A percentile compares a stretch with the other conserved stretches of the same genome.
Conservation (phyloP, 129 eudicot genomes). For the Mikania micrantha region DNA sequence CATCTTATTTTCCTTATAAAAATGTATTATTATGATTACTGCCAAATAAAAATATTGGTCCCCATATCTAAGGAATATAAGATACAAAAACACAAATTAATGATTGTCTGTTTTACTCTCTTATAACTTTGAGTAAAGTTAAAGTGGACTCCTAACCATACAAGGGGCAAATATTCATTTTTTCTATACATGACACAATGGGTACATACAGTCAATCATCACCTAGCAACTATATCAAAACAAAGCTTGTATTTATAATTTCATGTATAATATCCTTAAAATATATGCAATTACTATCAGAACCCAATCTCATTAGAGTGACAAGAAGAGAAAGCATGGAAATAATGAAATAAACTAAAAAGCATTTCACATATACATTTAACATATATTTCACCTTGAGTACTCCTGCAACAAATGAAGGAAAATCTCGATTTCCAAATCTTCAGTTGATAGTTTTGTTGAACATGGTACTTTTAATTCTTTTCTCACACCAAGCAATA, state of each 20-base stretch:
- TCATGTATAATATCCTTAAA: not conserved
- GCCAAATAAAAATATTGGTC: not conserved
- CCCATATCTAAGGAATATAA: not conserved
- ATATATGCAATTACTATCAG: constrained; percentile 1
- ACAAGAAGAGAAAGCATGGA: not conserved
- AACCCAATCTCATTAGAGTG: not conserved
- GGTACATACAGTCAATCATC: not conserved
- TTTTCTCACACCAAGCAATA: constrained; percentile 76
- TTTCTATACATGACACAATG: not conserved
- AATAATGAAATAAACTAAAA: not conserved
- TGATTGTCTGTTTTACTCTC: not conserved
- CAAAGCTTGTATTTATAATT: not conserved
- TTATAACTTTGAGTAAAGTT: not conserved
- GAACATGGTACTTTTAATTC: constrained; percentile 72
- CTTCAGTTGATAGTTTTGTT: constrained; percentile 69
- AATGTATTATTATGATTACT: not conserved
- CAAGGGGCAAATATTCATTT: not conserved
- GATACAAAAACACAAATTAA: not conserved
- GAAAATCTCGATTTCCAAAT: constrained; percentile 84
- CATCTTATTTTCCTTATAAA: not conserved
- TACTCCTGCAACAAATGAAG: constrained; percentile 82
- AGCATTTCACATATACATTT: not conserved
- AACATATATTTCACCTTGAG: constrained; percentile 49
- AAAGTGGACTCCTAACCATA: not conserved
- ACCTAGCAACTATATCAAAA: not conserved